These are phyloP conservation scores for Russula abietina DNA, from an alignment of 768 basidiomycete species.

Conservation along the genomic window DNA sequence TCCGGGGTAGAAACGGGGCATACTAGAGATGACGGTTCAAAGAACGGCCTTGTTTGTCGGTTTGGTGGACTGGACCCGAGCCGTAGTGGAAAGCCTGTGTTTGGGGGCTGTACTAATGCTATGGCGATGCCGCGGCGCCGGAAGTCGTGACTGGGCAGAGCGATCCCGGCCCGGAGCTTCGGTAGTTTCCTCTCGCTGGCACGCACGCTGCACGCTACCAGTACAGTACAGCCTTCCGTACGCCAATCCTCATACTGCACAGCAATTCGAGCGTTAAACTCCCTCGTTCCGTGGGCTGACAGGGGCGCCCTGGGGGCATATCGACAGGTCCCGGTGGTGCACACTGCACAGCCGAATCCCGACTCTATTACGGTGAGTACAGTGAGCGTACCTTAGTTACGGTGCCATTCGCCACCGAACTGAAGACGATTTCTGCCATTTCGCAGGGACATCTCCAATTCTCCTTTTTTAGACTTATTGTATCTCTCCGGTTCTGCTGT, in stretches of 20 bases:
- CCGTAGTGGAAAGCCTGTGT: too few species aligned
- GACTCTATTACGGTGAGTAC: not conserved
- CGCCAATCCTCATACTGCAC: not conserved
- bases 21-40: not conserved
- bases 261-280: not conserved
- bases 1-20: not conserved
- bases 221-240: not conserved
- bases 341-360: not conserved
- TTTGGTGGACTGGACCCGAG: too few species aligned
- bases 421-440: not conserved
- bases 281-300: not conserved
- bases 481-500: not conserved
- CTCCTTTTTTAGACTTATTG: not conserved
- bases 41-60: not conserved
- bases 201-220: too few species aligned
- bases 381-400: not conserved
- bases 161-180: not conserved
- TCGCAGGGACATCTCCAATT: not conserved
- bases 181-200: not conserved
- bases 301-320: not conserved
- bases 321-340: not conserved
- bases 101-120: too few species aligned
- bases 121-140: too few species aligned
- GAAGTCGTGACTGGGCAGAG: too few species aligned
- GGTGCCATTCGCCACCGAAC: not conserved